phyloP scores from a whole-genome alignment of 2,329 filamentous ascomycete species.

The Diaporthe citri region DNA sequence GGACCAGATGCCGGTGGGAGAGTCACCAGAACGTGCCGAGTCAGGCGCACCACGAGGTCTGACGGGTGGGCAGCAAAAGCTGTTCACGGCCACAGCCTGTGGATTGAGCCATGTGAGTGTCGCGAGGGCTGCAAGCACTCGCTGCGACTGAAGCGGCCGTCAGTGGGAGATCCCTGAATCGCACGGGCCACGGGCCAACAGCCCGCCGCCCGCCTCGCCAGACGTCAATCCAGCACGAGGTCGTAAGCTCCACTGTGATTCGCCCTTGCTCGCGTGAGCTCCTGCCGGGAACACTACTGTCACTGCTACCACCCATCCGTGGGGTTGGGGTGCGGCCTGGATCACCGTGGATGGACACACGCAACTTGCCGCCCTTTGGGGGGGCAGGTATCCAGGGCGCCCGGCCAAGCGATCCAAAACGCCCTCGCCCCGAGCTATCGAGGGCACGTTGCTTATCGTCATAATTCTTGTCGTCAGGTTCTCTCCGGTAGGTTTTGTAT shows the following conservation, averaged over 20 bases:
- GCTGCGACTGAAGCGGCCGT: constrained; percentile 1
- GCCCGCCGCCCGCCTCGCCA: constrained; percentile 1
- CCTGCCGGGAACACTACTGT: constrained; percentile 30
- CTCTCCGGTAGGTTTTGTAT: neutral
- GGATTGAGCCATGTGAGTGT: constrained; percentile 23
- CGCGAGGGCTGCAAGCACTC: neutral
- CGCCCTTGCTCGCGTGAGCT: constrained; percentile 38
- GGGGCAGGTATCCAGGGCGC: neutral
- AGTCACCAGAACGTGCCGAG: neutral
- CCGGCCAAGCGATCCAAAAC: constrained; percentile 24
- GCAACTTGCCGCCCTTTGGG: neutral
- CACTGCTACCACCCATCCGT: neutral
- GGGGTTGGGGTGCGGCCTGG: neutral
- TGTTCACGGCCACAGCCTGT: constrained; percentile 17
- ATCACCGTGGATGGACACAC: constrained; percentile 4
- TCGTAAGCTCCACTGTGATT: constrained; percentile 33
- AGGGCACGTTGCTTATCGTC: constrained; percentile 7
- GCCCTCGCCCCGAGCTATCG: constrained; percentile 2
- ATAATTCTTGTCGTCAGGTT: constrained; percentile 7
- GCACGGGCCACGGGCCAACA: neutral
- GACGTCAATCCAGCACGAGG: constrained; percentile 35
- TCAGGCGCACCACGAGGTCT: constrained; percentile 12
- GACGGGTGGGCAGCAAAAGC: constrained; percentile 14
- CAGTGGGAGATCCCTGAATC: neutral
- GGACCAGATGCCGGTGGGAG: neutral